phyloP scores from a whole-genome alignment of 2,329 filamentous ascomycete species.

The Venturia nashicola region DNA sequence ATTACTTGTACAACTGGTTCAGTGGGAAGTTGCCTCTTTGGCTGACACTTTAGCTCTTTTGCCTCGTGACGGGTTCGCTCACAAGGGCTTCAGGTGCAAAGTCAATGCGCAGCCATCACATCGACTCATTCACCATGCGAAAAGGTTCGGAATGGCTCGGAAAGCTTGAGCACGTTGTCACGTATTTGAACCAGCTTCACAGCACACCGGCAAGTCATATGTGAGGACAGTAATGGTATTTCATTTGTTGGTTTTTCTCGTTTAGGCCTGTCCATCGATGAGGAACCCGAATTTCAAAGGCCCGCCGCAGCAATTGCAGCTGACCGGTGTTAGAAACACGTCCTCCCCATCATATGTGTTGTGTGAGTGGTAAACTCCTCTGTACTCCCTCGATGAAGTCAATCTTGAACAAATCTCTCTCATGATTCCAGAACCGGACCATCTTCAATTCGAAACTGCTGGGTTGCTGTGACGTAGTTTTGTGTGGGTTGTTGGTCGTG shows the following conservation, averaged over 20 bases:
- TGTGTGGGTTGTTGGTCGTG: background rate
- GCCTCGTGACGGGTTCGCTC: no score
- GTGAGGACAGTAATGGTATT: background rate
- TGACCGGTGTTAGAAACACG: background rate
- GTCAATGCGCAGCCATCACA: no score
- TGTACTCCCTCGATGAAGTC: background rate
- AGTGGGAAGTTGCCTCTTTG: no score
- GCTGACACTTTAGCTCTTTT: no score
- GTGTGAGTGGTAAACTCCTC: slow-evolving; percentile 1
- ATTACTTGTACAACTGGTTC: no score
- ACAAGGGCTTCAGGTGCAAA: no score
- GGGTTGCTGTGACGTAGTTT: slow-evolving; percentile 1
- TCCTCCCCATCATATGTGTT: background rate
- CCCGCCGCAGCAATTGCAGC: background rate
- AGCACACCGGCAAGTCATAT: background rate
- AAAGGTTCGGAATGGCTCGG: no score
- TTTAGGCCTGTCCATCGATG: slow-evolving; percentile 1
- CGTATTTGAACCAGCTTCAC: no score
- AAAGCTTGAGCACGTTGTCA: no score
- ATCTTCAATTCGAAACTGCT: slow-evolving; percentile 2
- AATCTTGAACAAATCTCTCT: background rate
- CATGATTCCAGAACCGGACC: background rate
- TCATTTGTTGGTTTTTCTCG: background rate
- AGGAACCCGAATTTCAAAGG: background rate
- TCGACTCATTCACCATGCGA: no score